Evolutionary conservation across 208 protist species (phyloP).

Genomic region (Vickermania spadyakhi): DNA sequence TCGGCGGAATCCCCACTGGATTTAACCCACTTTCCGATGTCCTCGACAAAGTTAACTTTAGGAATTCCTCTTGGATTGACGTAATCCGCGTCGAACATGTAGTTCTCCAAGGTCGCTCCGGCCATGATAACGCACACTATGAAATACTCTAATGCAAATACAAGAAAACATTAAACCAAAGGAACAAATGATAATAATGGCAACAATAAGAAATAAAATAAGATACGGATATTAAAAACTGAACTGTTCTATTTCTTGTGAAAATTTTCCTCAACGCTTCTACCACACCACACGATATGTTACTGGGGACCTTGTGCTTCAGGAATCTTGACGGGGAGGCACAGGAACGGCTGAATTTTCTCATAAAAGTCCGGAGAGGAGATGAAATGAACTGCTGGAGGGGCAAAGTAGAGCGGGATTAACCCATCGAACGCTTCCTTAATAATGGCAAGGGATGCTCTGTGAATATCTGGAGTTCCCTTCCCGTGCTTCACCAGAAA

Average conservation of each 20-base stretch:
- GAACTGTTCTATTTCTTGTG: too few relatives aligned
- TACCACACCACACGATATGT: too few relatives aligned
- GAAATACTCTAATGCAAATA: too few relatives aligned
- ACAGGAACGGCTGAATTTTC: constrained; percentile 23
- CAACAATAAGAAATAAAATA: too few relatives aligned
- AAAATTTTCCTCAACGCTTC: too few relatives aligned
- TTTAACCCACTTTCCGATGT: constrained; percentile 70
- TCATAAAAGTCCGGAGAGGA: constrained; percentile 32
- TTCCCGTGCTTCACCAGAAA: constrained; percentile 83
- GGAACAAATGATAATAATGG: too few relatives aligned
- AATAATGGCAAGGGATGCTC: constrained; percentile 82
- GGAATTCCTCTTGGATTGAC: constrained; percentile 82
- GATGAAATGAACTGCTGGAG: constrained; percentile 53
- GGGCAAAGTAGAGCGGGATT: constrained; percentile 76
- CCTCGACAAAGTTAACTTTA: constrained; percentile 74
- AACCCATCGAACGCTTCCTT: constrained; percentile 86
- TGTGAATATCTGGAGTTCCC: constrained; percentile 79
- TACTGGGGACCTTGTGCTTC: too few relatives aligned
- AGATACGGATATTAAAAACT: too few relatives aligned
- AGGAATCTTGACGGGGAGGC: too few relatives aligned
- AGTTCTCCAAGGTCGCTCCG: constrained; percentile 28
- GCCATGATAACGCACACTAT: neutral
- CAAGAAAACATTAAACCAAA: too few relatives aligned
- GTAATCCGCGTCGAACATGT: constrained; percentile 83
- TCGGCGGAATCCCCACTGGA: constrained; percentile 67